Percentiles rank a stretch among this genome's conserved stretches.
Evolutionary conservation across 2,329 filamentous ascomycete genomes (phyloP).

Genomic region (Neonectria coccinea): DNA sequence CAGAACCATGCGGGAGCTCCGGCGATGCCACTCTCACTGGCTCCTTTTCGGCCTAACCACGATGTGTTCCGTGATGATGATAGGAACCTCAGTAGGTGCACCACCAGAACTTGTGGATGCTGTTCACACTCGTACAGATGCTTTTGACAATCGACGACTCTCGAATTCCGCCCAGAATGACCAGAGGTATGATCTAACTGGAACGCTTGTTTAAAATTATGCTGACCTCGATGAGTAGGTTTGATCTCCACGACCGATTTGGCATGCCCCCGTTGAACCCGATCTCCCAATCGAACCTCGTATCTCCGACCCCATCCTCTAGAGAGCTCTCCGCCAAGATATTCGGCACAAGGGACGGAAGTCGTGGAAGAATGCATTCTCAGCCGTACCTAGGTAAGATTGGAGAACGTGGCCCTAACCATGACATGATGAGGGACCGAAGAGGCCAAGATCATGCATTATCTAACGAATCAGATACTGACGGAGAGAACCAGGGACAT

Average conservation of each 20-base stretch:
- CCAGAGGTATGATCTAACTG: slow-evolving; percentile 40
- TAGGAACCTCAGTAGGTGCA: slow-evolving; percentile 42
- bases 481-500: slow-evolving; percentile 25
- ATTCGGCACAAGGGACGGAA: slow-evolving; percentile 41
- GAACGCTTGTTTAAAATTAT: not conserved
- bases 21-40: slow-evolving; percentile 27
- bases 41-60: slow-evolving; percentile 39
- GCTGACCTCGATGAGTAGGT: slow-evolving; percentile 41
- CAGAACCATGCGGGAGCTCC: slow-evolving; percentile 31
- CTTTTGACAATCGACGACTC: slow-evolving; percentile 41
- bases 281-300: slow-evolving; percentile 54
- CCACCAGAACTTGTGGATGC: not conserved
- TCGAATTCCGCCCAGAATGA: slow-evolving; percentile 39
- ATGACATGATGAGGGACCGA: no score
- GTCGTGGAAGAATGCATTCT: slow-evolving; percentile 35
- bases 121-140: slow-evolving; percentile 40
- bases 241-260: slow-evolving; percentile 49
- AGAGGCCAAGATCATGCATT: not conserved
- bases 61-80: slow-evolving; percentile 50
- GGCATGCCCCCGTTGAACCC: slow-evolving; percentile 53
- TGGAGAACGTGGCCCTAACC: not conserved
- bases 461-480: slow-evolving; percentile 17
- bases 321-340: slow-evolving; percentile 45
- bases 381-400: slow-evolving; percentile 32
- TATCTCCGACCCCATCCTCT: slow-evolving; percentile 50